Evolutionary conservation across 805 yeast species (phyloP), one percentile per base, ranked within the genome.

Genomic region (Tetrapisispora arboricola): DNA sequence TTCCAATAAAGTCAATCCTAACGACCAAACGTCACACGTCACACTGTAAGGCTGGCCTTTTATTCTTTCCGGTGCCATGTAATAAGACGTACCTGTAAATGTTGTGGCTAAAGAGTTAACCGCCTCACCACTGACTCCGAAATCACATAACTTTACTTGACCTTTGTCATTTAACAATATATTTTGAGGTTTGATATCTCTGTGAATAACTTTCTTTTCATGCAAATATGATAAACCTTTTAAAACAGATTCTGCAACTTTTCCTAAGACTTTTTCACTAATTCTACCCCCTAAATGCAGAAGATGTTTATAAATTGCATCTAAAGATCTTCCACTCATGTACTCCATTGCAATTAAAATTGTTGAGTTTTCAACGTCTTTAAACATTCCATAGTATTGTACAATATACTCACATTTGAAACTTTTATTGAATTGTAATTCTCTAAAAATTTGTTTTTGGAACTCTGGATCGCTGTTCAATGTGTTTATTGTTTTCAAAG

Each of bases 41-140:
- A 90, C 96, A 10, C 95, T 82, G 57, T 92, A 92, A 1, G 96
- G 92, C 55, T 86, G 90, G 22, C 96, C 96, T 66, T 84, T 84
- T 39, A 92, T 90, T 51, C 98, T 72, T 61, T 92, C 98, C 0
- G 98, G 98, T 0, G 98, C 97, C 98, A 92, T 92, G 61, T 92
- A 92, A 58, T 85, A 90, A 10, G 95, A 88, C 0, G 98, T 92
- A 2, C 98, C 98, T 0, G 96, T 92, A 57, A 88, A 92, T 0
- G 98, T 92, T 1, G 95, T 85, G 1, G 97, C 97, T 36, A 92
- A 67, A 0, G 96, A 86, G 60, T 92, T 83, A 25, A 90, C 95
- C 16, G 92, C 95, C 55, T 86, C 96, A 10, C 98, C 98, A 56
- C 94, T 81, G 21, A 92, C 98, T 17, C 98, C 98, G 66, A 92